A percentile compares a stretch with the other conserved stretches of the same genome.
Conservation (phyloP, 2,329 filamentous ascomycete genomes). For the Sporothrix inflata region DNA sequence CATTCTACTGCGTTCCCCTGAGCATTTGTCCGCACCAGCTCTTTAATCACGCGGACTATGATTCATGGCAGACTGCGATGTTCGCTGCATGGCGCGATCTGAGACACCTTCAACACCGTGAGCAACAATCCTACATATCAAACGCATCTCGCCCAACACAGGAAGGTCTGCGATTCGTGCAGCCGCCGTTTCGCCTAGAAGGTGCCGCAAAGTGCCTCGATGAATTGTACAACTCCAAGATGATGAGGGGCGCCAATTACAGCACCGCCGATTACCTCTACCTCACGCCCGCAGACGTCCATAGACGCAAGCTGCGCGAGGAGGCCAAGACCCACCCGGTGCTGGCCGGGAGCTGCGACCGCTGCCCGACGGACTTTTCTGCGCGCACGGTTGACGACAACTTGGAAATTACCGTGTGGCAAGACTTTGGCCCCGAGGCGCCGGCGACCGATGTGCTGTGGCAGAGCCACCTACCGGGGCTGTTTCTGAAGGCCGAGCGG, state of each 20-base stretch:
- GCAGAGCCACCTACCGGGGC: not conserved
- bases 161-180: too few species aligned
- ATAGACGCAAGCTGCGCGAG: not conserved
- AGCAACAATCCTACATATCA: too few species aligned
- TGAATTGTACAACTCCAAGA: too few species aligned
- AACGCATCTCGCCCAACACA: too few species aligned
- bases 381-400: not conserved
- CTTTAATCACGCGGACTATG: not conserved
- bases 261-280: too few species aligned
- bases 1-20: not conserved
- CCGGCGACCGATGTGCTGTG: not conserved
- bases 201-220: too few species aligned
- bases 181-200: too few species aligned
- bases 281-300: not conserved
- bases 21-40: not conserved
- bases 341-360: not conserved
- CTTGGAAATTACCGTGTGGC: not conserved
- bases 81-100: too few species aligned
- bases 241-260: too few species aligned
- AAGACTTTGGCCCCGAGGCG: constrained; percentile 6
- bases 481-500: not conserved
- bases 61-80: too few species aligned
- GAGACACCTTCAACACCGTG: too few species aligned
- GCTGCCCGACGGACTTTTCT: constrained; percentile 11
- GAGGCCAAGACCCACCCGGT: not conserved